Evolutionary conservation across 495 filamentous ascomycete species (phyloP).

Genomic region (Lasiosphaeria miniovina): DNA sequence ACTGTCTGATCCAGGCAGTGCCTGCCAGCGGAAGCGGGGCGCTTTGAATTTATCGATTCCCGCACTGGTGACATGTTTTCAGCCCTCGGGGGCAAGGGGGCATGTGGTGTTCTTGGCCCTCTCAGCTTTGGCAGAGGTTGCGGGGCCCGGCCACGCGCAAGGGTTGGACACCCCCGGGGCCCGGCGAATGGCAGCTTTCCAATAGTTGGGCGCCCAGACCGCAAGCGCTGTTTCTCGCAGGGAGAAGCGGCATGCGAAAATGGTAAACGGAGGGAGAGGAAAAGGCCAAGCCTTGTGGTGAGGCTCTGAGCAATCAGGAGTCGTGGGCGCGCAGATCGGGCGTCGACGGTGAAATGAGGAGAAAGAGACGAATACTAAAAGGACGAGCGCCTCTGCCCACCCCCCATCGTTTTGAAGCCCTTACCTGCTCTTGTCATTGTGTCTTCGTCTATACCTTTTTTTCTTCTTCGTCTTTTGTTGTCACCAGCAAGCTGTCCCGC

Average conservation of each 20-base stretch:
- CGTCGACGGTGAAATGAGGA: constrained; percentile 16
- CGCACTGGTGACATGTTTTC: constrained; percentile 1
- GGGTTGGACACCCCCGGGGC: too few relatives aligned
- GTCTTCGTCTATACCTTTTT: not conserved
- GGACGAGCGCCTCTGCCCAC: not conserved
- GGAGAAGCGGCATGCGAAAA: not conserved
- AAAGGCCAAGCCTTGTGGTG: not conserved
- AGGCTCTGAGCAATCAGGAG: not conserved
- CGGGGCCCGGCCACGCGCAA: not conserved
- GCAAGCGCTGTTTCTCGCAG: not conserved
- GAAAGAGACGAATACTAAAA: constrained; percentile 4
- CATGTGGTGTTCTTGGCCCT: not conserved
- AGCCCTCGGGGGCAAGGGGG: not conserved
- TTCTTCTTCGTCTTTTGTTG: not conserved
- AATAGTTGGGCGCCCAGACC: too few relatives aligned
- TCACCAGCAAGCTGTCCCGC: not conserved
- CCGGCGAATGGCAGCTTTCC: too few relatives aligned
- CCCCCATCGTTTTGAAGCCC: not conserved
- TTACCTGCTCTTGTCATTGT: not conserved
- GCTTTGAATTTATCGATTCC: not conserved
- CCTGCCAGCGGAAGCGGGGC: not conserved
- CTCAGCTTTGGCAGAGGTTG: not conserved
- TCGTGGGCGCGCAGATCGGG: constrained; percentile 7
- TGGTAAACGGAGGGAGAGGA: not conserved
- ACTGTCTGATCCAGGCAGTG: not conserved